These are phyloP conservation scores for Russula brevipes DNA, from an alignment of 768 basidiomycete species.

Conservation along the genomic window DNA sequence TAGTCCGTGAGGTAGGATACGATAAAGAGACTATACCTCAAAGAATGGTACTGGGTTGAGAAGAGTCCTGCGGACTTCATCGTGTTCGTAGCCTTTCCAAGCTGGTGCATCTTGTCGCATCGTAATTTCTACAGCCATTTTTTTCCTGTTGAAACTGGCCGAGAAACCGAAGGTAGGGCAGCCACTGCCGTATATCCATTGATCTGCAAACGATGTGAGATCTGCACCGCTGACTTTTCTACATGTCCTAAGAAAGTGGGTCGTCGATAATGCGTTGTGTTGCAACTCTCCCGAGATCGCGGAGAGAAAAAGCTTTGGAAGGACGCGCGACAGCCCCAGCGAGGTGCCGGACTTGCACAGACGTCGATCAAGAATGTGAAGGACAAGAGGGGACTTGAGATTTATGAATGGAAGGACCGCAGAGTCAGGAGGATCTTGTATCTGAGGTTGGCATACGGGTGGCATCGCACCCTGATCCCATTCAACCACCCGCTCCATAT, in stretches of 20 bases:
- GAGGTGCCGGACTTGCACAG: constrained; percentile 94
- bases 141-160: constrained; percentile 93
- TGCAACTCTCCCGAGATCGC: constrained; percentile 88
- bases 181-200: constrained; percentile 98
- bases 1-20: not conserved
- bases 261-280: constrained; percentile 82
- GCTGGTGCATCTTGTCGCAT: constrained; percentile 89
- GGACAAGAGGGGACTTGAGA: constrained; percentile 90
- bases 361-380: constrained; percentile 91
- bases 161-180: constrained; percentile 88
- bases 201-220: constrained; percentile 87
- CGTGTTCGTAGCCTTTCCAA: constrained; percentile 55
- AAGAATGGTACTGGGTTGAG: constrained; percentile 84
- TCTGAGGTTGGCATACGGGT: constrained; percentile 89
- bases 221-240: constrained; percentile 93
- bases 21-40: constrained; percentile 51
- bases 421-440: constrained; percentile 78
- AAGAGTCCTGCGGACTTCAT: constrained; percentile 58
- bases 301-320: constrained; percentile 91
- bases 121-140: constrained; percentile 95
- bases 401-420: constrained; percentile 82
- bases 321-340: constrained; percentile 86
- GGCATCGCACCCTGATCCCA: constrained; percentile 85
- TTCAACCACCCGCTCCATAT: constrained; percentile 88
- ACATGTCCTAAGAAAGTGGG: constrained; percentile 85